Base-by-base conservation (phyloP, 1,139 yeast genomes). In the Casaregolazyma lundiana region DNA sequence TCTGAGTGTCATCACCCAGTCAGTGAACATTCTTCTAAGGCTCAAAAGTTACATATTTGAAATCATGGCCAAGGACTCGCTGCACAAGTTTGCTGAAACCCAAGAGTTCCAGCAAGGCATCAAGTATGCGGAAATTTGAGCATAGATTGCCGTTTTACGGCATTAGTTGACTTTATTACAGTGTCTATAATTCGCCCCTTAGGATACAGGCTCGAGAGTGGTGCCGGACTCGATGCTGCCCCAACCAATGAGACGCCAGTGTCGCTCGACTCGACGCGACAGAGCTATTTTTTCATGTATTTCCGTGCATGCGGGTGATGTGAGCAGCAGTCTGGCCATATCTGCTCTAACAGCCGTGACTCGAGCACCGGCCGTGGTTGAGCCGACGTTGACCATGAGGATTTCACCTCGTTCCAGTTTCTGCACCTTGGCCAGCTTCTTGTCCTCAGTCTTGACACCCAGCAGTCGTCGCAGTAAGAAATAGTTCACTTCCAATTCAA, bases 161-260 rank as follows among this genome's bases (percentile, higher is more conserved):
- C n/a, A 34, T 34, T 15, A 5, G 19, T 34, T 34, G 37, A 34
- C 37, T 17, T 34, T 34, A 17, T n/a, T 17, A 34, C 21, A 34
- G 11, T 34, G 21, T 34, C 13, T 34, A 32, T 32, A 32, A 8
- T 13, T 24, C n/a, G 30, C 11, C 32, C 13, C 32, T 15, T 50
- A 59, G 40, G 51, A 55, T 26, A 55, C 58, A 30, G 63, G 63
- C 24, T 52, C 50, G 38, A 59, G 49, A 24, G 60, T 59, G 43
- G 61, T 82, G 71, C 98, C 98, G 72, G 88, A 89, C 73, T 88
- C 87, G 67, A 94, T 92, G 48, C 97, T 88, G 59, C 98, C 99
- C 99, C 99, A 94, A 62, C 99, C 99, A 73, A 94, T 94, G 69
- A 94, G 79, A 78, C 99, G 94, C 96, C 97, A 94, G 71, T 94